phyloP scores from a whole-genome alignment of 176 grass and related monocot genomes.

The Oryza rufipogon region DNA sequence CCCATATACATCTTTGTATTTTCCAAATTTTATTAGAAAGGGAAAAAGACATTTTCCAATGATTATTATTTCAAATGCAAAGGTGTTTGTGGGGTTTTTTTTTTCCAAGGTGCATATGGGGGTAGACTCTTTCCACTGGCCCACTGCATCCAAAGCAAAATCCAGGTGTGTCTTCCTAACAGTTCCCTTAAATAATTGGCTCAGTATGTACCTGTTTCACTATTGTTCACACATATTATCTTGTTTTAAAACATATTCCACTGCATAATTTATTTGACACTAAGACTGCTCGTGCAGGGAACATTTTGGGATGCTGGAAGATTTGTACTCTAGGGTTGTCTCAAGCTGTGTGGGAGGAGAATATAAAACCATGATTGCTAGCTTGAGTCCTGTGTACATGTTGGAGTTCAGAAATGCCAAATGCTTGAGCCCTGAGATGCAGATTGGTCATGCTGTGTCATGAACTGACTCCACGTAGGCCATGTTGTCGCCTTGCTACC shows the following conservation, averaged over 20 bases:
- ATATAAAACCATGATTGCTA: slow-evolving; percentile 1
- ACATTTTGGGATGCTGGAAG: slow-evolving; percentile 54
- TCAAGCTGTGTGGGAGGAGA: slow-evolving; percentile 21
- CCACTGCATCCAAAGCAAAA: neutral
- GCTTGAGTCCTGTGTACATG: neutral
- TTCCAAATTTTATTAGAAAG: too few species aligned
- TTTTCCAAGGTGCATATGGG: neutral
- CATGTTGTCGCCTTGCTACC: slow-evolving; percentile 16
- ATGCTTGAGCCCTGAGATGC: slow-evolving; percentile 18
- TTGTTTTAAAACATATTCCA: neutral
- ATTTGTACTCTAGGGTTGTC: slow-evolving; percentile 43
- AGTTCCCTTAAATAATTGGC: neutral
- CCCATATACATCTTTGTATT: too few species aligned
- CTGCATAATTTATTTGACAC: slow-evolving; percentile 31
- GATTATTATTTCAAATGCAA: too few species aligned
- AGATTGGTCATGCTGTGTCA: slow-evolving; percentile 26
- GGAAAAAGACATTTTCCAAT: too few species aligned
- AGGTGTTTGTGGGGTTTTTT: too few species aligned
- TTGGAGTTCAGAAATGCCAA: slow-evolving; percentile 26
- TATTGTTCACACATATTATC: slow-evolving; percentile 30
- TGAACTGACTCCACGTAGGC: slow-evolving; percentile 33
- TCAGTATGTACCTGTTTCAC: neutral
- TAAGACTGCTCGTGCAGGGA: slow-evolving; percentile 24
- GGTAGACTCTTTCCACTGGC: neutral
- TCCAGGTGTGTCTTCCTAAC: neutral